Percentiles rank a stretch among this genome's conserved stretches.
Evolutionary conservation across 2,329 filamentous ascomycete species (phyloP).

Genomic region (Furcasterigmium furcatum): DNA sequence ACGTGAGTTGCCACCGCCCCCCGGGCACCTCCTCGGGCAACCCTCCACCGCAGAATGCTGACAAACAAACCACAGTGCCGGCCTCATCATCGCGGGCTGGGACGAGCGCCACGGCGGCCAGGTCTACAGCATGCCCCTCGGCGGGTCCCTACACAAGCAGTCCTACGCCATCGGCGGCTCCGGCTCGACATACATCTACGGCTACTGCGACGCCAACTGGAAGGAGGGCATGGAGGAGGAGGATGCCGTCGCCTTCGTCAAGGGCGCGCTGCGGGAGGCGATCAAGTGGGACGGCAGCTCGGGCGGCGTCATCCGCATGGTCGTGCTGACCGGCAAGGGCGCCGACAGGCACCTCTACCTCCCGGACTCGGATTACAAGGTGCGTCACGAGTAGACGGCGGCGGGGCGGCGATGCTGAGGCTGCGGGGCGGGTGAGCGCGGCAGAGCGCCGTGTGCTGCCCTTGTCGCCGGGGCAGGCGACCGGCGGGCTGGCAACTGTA

Average conservation of each 20-base stretch:
- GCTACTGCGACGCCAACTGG: conserved; percentile 97
- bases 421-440: background rate
- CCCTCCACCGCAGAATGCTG: background rate
- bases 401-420: too few species aligned
- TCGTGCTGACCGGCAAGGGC: conserved; percentile 86
- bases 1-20: conserved; percentile 60
- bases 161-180: conserved; percentile 93
- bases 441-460: too few species aligned
- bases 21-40: background rate
- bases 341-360: conserved; percentile 93
- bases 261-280: conserved; percentile 83
- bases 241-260: conserved; percentile 90
- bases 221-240: conserved; percentile 89
- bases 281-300: conserved; percentile 99
- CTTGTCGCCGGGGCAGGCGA: too few species aligned
- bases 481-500: too few species aligned
- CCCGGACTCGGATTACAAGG: conserved; percentile 85
- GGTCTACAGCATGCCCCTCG: conserved; percentile 95
- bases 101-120: conserved; percentile 93
- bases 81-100: conserved; percentile 98
- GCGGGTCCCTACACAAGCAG: conserved; percentile 96
- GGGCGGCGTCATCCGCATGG: conserved; percentile 96
- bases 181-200: conserved; percentile 98
- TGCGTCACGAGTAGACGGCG: conserved; percentile 55
- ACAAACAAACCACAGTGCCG: conserved; percentile 67